Percentiles rank a stretch among this genome's conserved stretches.
Evolutionary conservation across 2,329 filamentous ascomycete genomes (phyloP).

Genomic region (Beauveria medogensis): DNA sequence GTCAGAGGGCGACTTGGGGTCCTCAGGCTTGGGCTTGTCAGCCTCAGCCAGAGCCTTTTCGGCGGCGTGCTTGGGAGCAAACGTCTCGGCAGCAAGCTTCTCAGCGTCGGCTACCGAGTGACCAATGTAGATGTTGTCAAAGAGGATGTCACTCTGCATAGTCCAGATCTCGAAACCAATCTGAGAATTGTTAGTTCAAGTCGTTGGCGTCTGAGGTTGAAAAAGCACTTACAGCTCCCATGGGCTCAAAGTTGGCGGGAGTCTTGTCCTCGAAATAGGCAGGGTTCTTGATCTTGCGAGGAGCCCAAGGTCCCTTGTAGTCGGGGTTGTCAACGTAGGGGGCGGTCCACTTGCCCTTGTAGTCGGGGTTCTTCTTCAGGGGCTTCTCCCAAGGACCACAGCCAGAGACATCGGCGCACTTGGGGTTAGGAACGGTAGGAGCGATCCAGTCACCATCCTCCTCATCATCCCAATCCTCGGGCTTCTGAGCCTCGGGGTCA

Average conservation of each 20-base stretch:
- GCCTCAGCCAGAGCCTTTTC: conserved; percentile 76
- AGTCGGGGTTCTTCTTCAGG: conserved; percentile 87
- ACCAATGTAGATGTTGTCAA: conserved; percentile 99
- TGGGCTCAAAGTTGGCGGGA: conserved; percentile 93
- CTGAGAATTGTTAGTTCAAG: conserved; percentile 33
- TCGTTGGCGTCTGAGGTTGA: no score
- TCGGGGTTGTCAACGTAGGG: conserved; percentile 92
- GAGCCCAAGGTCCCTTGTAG: conserved; percentile 95
- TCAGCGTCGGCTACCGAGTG: conserved; percentile 91
- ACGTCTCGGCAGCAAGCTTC: conserved; percentile 82
- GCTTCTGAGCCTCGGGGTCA: conserved; percentile 94
- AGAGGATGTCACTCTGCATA: conserved; percentile 98
- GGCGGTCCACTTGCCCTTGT: conserved; percentile 98
- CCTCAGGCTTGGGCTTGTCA: conserved; percentile 63
- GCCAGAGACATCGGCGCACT: conserved; percentile 87
- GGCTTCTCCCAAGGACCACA: conserved; percentile 91
- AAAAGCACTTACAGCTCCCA: conserved; percentile 75
- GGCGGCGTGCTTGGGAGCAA: conserved; percentile 74
- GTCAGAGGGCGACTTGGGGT: conserved; percentile 63
- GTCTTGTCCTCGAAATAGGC: conserved; percentile 95
- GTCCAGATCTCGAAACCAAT: conserved; percentile 99
- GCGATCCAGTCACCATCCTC: conserved; percentile 97
- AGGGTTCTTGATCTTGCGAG: conserved; percentile 95
- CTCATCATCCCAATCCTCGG: conserved; percentile 98
- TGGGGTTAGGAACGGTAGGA: conserved; percentile 87